Percentiles rank a stretch among this genome's conserved stretches.
Conservation (phyloP, 331 rosid genomes). For the Arachis monticola region DNA sequence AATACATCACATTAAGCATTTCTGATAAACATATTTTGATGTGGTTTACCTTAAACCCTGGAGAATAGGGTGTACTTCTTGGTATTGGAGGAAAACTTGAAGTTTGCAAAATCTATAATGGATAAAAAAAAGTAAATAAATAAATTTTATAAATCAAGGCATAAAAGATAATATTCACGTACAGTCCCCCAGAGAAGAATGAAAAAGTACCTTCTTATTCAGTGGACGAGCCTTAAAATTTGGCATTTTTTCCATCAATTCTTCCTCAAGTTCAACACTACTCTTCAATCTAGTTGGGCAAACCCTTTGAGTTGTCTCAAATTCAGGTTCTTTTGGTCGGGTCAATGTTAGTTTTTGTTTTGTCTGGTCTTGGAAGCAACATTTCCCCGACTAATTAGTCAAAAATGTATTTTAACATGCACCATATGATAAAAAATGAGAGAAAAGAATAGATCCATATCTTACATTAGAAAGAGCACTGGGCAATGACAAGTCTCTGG, state of each 20-base stretch:
- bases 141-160: background rate
- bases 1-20: background rate
- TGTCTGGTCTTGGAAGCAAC: constrained; percentile 47
- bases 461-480: constrained; percentile 59
- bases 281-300: constrained; percentile 83
- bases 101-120: constrained; percentile 71
- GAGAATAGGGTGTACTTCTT: constrained; percentile 82
- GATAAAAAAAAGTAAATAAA: background rate
- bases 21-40: constrained; percentile 7
- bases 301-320: constrained; percentile 87
- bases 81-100: constrained; percentile 65
- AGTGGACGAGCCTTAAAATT: constrained; percentile 92
- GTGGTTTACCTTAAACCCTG: constrained; percentile 76
- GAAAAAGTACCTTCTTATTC: constrained; percentile 70
- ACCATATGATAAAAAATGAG: background rate
- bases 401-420: constrained; percentile 1
- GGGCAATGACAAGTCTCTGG: constrained; percentile 66
- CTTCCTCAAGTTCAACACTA: constrained; percentile 89
- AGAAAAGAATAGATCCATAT: constrained; percentile 12
- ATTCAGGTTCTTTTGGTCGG: constrained; percentile 92
- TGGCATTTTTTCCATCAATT: constrained; percentile 97
- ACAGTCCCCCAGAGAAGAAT: background rate
- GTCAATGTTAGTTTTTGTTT: constrained; percentile 90
- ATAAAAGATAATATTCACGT: background rate
- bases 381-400: constrained; percentile 24